Evolutionary conservation across 1,284 basidiomycete genomes (phyloP).

Genomic region (Puccinia triticina): DNA sequence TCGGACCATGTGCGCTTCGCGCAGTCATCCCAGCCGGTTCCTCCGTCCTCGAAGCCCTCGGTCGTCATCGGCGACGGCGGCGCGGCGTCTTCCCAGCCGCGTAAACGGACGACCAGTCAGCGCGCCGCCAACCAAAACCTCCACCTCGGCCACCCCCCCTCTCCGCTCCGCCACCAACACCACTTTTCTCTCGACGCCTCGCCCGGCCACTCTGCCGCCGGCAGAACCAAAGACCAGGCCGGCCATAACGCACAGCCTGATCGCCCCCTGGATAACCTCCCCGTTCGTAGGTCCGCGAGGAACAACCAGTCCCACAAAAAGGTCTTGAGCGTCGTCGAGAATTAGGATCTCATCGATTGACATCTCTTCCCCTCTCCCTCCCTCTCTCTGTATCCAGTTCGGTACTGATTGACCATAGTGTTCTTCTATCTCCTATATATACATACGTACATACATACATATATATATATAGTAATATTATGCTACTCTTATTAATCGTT

Average conservation of each 20-base stretch:
- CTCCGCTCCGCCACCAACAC: not conserved
- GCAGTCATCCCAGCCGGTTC: not conserved
- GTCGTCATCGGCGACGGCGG: not conserved
- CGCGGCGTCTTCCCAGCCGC: not conserved
- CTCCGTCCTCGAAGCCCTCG: not conserved
- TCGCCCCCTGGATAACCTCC: not conserved
- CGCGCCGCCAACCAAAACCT: not conserved
- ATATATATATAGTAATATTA: too few relatives aligned
- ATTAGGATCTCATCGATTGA: not conserved
- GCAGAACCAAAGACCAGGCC: not conserved
- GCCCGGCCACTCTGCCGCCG: not conserved
- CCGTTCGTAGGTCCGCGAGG: not conserved
- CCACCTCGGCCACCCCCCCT: not conserved
- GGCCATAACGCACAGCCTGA: not conserved
- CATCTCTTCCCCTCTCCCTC: too few relatives aligned
- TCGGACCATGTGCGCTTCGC: not conserved
- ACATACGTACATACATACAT: too few relatives aligned
- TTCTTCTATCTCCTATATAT: too few relatives aligned
- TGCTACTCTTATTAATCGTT: too few relatives aligned
- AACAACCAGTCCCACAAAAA: not conserved
- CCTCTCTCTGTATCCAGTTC: too few relatives aligned
- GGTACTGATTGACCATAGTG: too few relatives aligned
- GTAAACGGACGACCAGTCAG: not conserved
- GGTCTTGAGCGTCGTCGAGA: constrained; percentile 12
- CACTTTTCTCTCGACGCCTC: not conserved